Percentiles rank a stretch among this genome's conserved stretches.
Conservation (phyloP, 192 early-diverging fungal species). For the Entomortierella lignicola region DNA sequence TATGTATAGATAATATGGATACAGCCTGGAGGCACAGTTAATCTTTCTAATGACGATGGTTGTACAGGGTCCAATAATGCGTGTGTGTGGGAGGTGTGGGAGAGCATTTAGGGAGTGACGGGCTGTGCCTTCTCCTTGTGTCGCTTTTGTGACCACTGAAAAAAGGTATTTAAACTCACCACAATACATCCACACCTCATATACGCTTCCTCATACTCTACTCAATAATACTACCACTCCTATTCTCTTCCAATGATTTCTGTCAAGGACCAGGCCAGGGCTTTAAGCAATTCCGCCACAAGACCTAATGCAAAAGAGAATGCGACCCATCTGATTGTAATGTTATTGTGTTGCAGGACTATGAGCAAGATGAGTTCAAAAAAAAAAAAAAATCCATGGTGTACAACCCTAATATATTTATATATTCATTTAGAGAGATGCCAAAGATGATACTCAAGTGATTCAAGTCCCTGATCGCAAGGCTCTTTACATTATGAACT, state of each 20-base stretch:
- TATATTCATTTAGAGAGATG: constrained; percentile 12
- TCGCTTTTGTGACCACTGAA: background rate
- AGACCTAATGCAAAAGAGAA: constrained; percentile 36
- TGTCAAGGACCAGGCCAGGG: constrained; percentile 42
- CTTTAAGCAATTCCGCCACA: constrained; percentile 13
- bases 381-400: too few species aligned
- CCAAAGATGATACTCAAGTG: constrained; percentile 11
- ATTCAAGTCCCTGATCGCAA: constrained; percentile 38
- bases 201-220: background rate
- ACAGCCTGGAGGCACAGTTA: constrained; percentile 1
- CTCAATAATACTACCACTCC: background rate
- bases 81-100: too few species aligned
- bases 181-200: constrained; percentile 1
- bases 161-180: background rate
- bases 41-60: too few species aligned
- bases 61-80: too few species aligned
- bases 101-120: too few species aligned
- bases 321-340: constrained; percentile 45
- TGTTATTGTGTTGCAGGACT: background rate
- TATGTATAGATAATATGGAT: too few species aligned
- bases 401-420: background rate
- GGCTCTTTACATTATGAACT: constrained; percentile 38
- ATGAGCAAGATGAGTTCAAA: background rate
- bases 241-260: constrained; percentile 20
- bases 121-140: background rate